Evolutionary conservation across 495 filamentous ascomycete genomes (phyloP), one percentile per base, ranked within the genome.

Genomic region (Venustampulla echinocandica): DNA sequence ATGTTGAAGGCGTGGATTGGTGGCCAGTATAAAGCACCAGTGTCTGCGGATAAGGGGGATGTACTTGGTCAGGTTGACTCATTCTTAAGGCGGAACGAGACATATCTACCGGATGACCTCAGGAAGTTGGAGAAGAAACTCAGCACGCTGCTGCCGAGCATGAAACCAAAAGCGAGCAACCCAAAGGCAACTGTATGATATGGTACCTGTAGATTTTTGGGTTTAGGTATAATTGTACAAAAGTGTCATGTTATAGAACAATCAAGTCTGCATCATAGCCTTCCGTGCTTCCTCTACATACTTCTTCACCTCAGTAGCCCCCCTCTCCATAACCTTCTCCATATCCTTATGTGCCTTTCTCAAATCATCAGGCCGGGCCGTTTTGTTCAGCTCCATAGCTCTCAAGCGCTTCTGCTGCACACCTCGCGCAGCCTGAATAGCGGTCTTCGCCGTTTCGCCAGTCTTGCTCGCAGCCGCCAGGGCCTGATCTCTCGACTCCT

Each of bases 251-350:
- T 4, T 27, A 41, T 48, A 10, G 7, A 13, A 37, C 36, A 38
- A 22, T 54, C 30, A 71, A 37, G 44, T 54, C 34, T 68, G 64
- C 52, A 79, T 75, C 60, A 82, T 61, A 11, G 64, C 68, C 65
- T 78, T 81, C 61, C 75, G 73, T 10, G 74, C 73, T 21, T 68
- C 68, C 52, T 90, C 85, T 59, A 87, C 82, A 24, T 76, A 63
- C 47, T 70, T 73, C 63, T 81, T 82, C 13, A 89, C 76, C 49
- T 79, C 80, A 48, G 68, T 74, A 55, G 78, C 72, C 41, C 75
- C 73, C 58, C 80, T 80, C 49, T 89, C 82, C 28, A 84, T 77
- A 46, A 85, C 53, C 66, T 86, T 87, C 56, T 88, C 82, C 75
- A 89, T 75, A 67, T 76, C 72, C 39, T 76, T 73, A 34, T 78